Evolutionary conservation across 2,329 filamentous ascomycete genomes (phyloP).

Genomic region (Epichloe glyceriae): DNA sequence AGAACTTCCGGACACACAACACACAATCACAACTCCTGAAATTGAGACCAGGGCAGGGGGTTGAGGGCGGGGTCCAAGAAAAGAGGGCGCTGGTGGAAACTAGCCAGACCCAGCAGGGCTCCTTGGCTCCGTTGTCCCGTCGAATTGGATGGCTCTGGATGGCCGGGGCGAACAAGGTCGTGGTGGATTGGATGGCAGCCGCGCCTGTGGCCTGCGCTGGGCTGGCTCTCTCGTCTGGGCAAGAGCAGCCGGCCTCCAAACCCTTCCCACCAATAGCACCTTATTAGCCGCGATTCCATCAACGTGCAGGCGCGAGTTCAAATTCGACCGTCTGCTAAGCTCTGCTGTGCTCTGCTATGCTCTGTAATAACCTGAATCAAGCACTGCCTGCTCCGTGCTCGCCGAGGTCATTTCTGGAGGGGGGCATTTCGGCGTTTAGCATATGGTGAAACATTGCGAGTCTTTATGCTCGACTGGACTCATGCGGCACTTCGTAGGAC

Average conservation of each 20-base stretch:
- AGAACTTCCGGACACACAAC: background rate
- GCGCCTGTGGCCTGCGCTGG: background rate
- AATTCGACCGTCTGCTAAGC: no score
- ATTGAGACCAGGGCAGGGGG: background rate
- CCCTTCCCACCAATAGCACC: no score
- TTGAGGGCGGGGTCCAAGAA: conserved; percentile 2
- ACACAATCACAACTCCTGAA: conserved; percentile 4
- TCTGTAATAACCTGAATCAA: background rate
- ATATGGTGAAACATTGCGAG: background rate
- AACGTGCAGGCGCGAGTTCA: no score
- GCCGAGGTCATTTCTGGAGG: background rate
- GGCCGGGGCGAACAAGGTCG: background rate
- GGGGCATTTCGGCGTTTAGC: background rate
- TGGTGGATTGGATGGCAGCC: background rate
- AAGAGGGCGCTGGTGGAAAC: background rate
- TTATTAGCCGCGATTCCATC: no score
- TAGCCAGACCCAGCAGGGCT: no score
- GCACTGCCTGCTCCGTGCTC: background rate
- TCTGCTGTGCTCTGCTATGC: no score
- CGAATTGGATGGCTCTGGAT: background rate
- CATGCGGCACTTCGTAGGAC: no score
- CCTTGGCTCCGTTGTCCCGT: background rate
- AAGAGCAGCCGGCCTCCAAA: conserved; percentile 4
- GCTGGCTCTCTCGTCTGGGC: conserved; percentile 4
- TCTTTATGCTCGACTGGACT: background rate